Base-by-base conservation (phyloP, 805 yeast species). In the Candida krabiensis region DNA sequence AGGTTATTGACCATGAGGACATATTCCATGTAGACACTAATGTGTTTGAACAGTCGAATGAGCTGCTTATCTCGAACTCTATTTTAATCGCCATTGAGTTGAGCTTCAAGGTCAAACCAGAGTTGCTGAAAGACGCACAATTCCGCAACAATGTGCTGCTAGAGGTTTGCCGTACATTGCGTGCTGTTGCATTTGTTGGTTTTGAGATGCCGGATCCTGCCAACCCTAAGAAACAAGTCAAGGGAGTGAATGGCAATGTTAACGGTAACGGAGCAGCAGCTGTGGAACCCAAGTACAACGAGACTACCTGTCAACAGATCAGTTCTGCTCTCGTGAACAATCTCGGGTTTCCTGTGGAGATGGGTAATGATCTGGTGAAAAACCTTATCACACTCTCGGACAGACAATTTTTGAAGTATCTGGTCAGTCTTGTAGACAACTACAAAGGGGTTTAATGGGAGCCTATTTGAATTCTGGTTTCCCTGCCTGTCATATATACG, bases 91-190 rank as follows among this genome's bases (percentile, higher is more conserved):
- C 82, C 24, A 85, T 88, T 66, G 90, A 87, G 58, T 67, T 88
- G 33, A 87, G 95, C n/a, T 81, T 86, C 58, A 80, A 83, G 49
- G 75, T 80, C 24, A 73, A 74, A 22, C 73, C 71, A 25, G 80
- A 83, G 51, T 77, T 83, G 53, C 66, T 80, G 33, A 77, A 79
- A 47, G 96, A 89, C 59, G 95, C 95, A 4, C 90, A 86, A 56
- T 77, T 75, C 48, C 73, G 91, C 53, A 71, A 81, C 42, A 71
- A 86, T 26, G 81, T 88, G 2, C 77, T 79, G 47, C 44, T 60
- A 28, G 99, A 91, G 54, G 68, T 86, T 11, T 78, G 93, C 1
- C 67, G 77, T 30, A 64, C 88, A 16, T 75, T 90, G 56, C 83
- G 79, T 49, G 71, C 83, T 2, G 68, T 86, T 44, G 82, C 51